phyloP scores from a whole-genome alignment of 768 basidiomycete species.

The Phlebiopsis flavidoalba region DNA sequence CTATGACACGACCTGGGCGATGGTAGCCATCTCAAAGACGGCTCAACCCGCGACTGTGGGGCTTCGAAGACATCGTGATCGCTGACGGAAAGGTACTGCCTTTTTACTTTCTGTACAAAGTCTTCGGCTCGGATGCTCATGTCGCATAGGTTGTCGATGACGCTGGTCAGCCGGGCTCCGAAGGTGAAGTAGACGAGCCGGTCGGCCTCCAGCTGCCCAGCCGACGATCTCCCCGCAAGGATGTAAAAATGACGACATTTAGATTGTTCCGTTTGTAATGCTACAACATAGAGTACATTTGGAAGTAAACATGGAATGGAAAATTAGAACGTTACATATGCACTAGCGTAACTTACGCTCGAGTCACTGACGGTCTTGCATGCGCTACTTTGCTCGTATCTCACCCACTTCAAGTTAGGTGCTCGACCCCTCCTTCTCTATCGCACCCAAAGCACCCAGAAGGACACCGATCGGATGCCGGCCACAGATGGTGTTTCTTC shows the following conservation, averaged over 20 bases:
- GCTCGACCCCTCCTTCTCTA: conserved; percentile 40
- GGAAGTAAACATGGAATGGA: neutral
- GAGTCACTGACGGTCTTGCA: conserved; percentile 67
- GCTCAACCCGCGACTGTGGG: conserved; percentile 68
- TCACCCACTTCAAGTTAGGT: conserved; percentile 68
- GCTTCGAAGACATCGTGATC: conserved; percentile 68
- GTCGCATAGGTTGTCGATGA: conserved; percentile 60
- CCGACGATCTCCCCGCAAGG: conserved; percentile 11
- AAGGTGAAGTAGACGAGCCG: conserved; percentile 51
- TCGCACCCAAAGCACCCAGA: conserved; percentile 62
- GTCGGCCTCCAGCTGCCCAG: conserved; percentile 44
- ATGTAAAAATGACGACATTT: conserved; percentile 3
- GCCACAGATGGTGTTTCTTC: conserved; percentile 95
- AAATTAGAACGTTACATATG: conserved; percentile 59
- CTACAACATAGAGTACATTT: neutral
- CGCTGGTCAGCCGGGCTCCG: conserved; percentile 62
- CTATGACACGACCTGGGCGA: conserved; percentile 43
- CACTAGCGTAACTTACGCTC: conserved; percentile 97
- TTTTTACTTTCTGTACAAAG: neutral
- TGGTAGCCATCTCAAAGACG: conserved; percentile 54
- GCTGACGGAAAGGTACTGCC: conserved; percentile 51
- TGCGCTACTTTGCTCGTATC: conserved; percentile 89
- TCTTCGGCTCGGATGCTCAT: conserved; percentile 1
- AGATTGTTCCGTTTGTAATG: neutral
- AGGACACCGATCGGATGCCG: conserved; percentile 94